Evolutionary conservation across 176 grass and related monocot species (phyloP).

Genomic region (Triticum turgidum): DNA sequence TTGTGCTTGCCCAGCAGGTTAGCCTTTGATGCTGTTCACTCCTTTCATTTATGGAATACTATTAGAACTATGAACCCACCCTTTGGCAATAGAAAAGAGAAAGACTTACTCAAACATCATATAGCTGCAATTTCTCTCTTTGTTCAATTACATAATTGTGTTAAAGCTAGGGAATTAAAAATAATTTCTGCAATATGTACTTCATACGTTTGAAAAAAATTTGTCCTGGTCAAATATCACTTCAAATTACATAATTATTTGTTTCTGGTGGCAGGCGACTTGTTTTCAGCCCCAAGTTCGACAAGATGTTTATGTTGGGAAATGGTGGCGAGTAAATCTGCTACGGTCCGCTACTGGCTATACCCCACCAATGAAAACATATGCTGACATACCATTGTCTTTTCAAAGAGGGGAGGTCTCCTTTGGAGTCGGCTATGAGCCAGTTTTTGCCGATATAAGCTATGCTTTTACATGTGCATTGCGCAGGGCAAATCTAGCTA

Average conservation of each 20-base stretch:
- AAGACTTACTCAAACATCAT: not conserved
- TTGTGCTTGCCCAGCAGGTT: conserved; percentile 97
- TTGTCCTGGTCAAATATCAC: conserved; percentile 16
- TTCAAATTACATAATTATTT: conserved; percentile 26
- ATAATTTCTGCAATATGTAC: conserved; percentile 24
- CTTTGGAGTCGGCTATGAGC: conserved; percentile 94
- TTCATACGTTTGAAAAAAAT: not conserved
- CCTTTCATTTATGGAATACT: conserved; percentile 15
- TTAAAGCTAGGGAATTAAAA: not conserved
- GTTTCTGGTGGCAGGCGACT: conserved; percentile 67
- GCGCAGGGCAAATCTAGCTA: conserved; percentile 87
- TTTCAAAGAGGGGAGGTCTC: conserved; percentile 92
- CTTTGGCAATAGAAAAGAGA: not conserved
- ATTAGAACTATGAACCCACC: conserved; percentile 14
- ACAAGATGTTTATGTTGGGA: conserved; percentile 90
- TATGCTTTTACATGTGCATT: conserved; percentile 97
- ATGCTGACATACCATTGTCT: conserved; percentile 63
- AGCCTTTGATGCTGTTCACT: conserved; percentile 13
- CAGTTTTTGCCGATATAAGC: conserved; percentile 94
- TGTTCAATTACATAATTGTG: conserved; percentile 3
- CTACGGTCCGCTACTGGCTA: conserved; percentile 88
- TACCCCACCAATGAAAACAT: conserved; percentile 92
- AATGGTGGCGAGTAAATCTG: conserved; percentile 92
- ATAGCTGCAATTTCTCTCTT: not conserved
- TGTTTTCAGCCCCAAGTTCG: conserved; percentile 90